phyloP scores from a whole-genome alignment of 2,329 filamentous ascomycete species.

The Neonectria neomacrospora region DNA sequence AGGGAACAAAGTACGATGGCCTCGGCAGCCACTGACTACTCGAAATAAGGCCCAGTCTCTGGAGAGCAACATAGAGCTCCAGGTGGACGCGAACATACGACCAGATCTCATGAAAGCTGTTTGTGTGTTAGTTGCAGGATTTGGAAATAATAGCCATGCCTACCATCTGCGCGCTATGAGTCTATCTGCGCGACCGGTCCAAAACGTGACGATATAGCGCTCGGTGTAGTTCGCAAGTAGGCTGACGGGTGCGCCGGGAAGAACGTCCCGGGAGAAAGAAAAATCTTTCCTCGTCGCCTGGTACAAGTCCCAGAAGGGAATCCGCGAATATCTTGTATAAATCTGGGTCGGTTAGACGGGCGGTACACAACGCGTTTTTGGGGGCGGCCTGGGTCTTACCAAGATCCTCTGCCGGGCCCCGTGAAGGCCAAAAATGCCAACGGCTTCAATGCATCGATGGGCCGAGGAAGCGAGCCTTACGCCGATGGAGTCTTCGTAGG shows the following conservation, averaged over 20 bases:
- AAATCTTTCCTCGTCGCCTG: conserved; percentile 43
- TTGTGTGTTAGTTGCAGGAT: conserved; percentile 22
- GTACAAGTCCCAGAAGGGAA: conserved; percentile 60
- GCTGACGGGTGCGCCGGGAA: conserved; percentile 49
- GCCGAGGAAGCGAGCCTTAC: conserved; percentile 51
- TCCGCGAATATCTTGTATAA: conserved; percentile 61
- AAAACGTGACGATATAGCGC: conserved; percentile 39
- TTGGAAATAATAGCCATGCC: conserved; percentile 14
- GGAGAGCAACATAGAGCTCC: conserved; percentile 63
- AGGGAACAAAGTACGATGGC: conserved; percentile 65
- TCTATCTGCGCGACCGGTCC: conserved; percentile 39
- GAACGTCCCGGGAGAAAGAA: conserved; percentile 46
- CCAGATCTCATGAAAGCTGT: conserved; percentile 49
- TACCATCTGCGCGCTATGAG: conserved; percentile 44
- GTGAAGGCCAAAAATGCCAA: conserved; percentile 63
- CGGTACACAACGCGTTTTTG: not conserved
- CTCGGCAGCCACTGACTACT: conserved; percentile 55
- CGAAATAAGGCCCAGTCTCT: conserved; percentile 61
- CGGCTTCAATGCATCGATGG: conserved; percentile 51
- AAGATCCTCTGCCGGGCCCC: conserved; percentile 66
- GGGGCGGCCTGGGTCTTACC: conserved; percentile 46
- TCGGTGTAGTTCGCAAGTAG: conserved; percentile 47
- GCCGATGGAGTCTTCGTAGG: conserved; percentile 61
- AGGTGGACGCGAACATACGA: conserved; percentile 61
- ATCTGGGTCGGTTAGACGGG: conserved; percentile 52